Evolutionary conservation across 164 flowering plant genomes (phyloP).

Genomic region (Umbellularia californica): DNA sequence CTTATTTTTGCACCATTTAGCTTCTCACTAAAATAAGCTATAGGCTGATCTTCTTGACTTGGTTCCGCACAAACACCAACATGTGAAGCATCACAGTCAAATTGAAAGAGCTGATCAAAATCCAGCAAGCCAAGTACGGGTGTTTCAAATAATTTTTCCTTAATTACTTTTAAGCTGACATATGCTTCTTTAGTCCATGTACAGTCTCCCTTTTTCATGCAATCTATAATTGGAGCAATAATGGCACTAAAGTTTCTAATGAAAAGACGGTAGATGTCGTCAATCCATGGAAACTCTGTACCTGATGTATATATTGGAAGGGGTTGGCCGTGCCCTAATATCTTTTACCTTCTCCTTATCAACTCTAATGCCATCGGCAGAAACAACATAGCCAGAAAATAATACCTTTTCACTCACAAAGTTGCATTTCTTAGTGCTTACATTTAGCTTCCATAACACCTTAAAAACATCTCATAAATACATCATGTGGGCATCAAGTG

Average conservation of each 20-base stretch:
- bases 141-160: background rate
- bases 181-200: background rate
- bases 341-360: background rate
- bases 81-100: background rate
- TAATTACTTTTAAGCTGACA: background rate
- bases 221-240: background rate
- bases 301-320: background rate
- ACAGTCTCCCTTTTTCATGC: background rate
- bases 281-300: slow-evolving; percentile 2
- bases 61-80: background rate
- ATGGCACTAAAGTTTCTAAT: slow-evolving; percentile 6
- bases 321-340: background rate
- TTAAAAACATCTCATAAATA: too few species aligned
- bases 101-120: background rate
- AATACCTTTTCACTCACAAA: background rate
- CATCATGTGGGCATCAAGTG: background rate
- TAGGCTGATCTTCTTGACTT: background rate
- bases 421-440: background rate
- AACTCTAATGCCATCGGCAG: background rate
- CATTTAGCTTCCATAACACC: background rate
- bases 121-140: background rate
- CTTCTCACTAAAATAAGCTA: background rate
- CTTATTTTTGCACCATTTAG: background rate
- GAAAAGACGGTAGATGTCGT: slow-evolving; percentile 2
- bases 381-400: slow-evolving; percentile 2